Percentiles rank a stretch among this genome's conserved stretches.
phyloP scores from a whole-genome alignment of 208 protist species.

The Endotrypanum monterogeii region DNA sequence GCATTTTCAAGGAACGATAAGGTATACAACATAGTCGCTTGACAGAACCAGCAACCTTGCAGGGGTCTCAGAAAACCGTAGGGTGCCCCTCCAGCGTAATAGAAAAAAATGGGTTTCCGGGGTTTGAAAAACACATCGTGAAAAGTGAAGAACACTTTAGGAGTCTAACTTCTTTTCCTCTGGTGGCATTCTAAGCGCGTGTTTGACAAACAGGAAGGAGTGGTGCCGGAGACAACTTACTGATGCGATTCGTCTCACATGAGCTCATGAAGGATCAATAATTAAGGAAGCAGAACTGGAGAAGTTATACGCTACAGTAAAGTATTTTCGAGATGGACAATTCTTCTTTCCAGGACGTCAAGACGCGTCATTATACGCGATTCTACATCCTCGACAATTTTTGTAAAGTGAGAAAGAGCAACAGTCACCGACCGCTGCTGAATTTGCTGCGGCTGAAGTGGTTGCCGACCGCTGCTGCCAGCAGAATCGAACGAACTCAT shows the following conservation, averaged over 20 bases:
- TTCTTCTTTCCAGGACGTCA: constrained; percentile 28
- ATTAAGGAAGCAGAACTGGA: neutral
- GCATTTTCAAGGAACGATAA: neutral
- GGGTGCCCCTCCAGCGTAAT: too few species aligned
- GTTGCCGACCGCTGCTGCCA: constrained; percentile 22
- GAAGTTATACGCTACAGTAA: neutral
- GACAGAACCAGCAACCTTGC: neutral
- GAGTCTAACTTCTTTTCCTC: neutral
- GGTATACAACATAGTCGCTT: neutral
- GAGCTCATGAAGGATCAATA: neutral
- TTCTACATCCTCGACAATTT: constrained; percentile 39
- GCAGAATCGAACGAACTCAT: constrained; percentile 29
- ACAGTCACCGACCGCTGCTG: constrained; percentile 9
- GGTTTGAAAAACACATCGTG: neutral
- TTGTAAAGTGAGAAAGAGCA: constrained; percentile 26
- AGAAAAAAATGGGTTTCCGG: neutral
- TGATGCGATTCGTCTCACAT: neutral
- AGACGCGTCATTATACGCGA: constrained; percentile 29
- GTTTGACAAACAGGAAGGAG: neutral
- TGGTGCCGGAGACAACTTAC: neutral
- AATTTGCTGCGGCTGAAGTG: constrained; percentile 35
- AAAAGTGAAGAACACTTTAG: too few species aligned
- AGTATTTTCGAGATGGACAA: constrained; percentile 23
- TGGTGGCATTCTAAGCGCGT: neutral
- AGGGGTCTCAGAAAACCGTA: too few species aligned